Conservation (phyloP, 2,329 filamentous ascomycete species). For the Aspergillus melleus region DNA sequence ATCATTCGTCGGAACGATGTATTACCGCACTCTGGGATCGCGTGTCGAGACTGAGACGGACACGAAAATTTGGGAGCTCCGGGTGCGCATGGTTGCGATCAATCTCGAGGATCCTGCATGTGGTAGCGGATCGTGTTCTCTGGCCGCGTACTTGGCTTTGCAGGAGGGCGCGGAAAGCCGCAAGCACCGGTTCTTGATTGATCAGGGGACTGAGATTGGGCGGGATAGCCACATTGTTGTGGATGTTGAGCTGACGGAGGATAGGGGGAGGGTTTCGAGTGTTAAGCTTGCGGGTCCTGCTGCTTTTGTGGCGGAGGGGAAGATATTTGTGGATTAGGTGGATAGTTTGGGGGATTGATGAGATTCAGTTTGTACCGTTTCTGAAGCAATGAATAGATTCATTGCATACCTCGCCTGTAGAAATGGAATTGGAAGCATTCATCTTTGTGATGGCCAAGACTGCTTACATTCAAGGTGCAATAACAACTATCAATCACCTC, state of each 20-base stretch:
- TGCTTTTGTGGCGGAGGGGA: constrained; percentile 11
- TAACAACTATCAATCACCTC: no score
- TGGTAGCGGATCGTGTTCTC: constrained; percentile 57
- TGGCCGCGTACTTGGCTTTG: constrained; percentile 54
- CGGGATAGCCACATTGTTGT: constrained; percentile 33
- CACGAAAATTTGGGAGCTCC: constrained; percentile 21
- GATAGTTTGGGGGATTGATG: no score
- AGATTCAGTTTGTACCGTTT: no score
- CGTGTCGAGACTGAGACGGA: constrained; percentile 18
- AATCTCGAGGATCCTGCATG: constrained; percentile 62
- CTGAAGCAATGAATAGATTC: no score
- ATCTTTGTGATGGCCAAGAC: no score
- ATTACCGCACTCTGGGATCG: constrained; percentile 22
- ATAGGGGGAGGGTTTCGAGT: constrained; percentile 18
- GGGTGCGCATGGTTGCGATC: constrained; percentile 31
- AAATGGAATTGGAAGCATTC: no score
- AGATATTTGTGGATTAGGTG: constrained; percentile 9
- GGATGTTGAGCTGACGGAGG: constrained; percentile 15
- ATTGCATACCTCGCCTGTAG: no score
- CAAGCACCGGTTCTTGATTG: constrained; percentile 50
- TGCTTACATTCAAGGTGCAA: no score
- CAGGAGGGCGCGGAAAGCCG: constrained; percentile 25
- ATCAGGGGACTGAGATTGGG: constrained; percentile 65
- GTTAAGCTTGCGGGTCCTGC: constrained; percentile 12
- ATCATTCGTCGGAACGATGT: constrained; percentile 30